A percentile compares a stretch with the other conserved stretches of the same genome.
These are phyloP conservation scores for Brassica incana DNA, from an alignment of 345 rosid species.

Conservation along the genomic window DNA sequence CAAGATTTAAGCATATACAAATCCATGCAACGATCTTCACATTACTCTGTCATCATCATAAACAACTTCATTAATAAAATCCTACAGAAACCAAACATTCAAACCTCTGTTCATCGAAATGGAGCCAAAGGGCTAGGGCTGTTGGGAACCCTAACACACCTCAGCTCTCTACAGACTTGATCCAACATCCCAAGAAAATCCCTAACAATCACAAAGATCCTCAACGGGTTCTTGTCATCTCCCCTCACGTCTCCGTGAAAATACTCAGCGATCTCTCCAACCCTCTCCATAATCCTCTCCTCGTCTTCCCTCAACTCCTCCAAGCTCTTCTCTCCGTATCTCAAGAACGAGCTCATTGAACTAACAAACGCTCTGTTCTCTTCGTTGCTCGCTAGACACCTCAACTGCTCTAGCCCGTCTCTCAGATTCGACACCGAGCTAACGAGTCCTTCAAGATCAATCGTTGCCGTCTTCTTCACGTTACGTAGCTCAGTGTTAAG, in stretches of 20 bases:
- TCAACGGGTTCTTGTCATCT: slow-evolving; percentile 80
- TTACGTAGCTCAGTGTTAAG: slow-evolving; percentile 77
- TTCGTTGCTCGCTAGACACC: slow-evolving; percentile 50
- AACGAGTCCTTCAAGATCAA: slow-evolving; percentile 85
- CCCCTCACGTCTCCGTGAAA: slow-evolving; percentile 90
- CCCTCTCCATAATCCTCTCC: slow-evolving; percentile 62
- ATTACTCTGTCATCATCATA: slow-evolving; percentile 1
- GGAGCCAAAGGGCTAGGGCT: slow-evolving; percentile 79
- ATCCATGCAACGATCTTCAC: slow-evolving; percentile 14
- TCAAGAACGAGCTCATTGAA: slow-evolving; percentile 61
- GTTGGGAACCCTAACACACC: slow-evolving; percentile 57
- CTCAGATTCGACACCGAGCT: slow-evolving; percentile 77
- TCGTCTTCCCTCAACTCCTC: slow-evolving; percentile 73
- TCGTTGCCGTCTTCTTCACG: slow-evolving; percentile 86
- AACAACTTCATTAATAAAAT: slow-evolving; percentile 33
- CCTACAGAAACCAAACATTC: slow-evolving; percentile 21
- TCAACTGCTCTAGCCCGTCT: slow-evolving; percentile 59
- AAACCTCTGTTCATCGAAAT: slow-evolving; percentile 49
- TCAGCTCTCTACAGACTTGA: slow-evolving; percentile 87
- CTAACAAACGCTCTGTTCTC: slow-evolving; percentile 52
- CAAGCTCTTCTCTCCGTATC: slow-evolving; percentile 58
- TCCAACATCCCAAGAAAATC: slow-evolving; percentile 95
- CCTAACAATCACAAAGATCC: slow-evolving; percentile 94
- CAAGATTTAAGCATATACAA: slow-evolving; percentile 20
- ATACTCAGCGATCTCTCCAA: slow-evolving; percentile 81